These are phyloP conservation scores for Volvariella surrecta DNA, from an alignment of 1,284 basidiomycete species.

Conservation along the genomic window DNA sequence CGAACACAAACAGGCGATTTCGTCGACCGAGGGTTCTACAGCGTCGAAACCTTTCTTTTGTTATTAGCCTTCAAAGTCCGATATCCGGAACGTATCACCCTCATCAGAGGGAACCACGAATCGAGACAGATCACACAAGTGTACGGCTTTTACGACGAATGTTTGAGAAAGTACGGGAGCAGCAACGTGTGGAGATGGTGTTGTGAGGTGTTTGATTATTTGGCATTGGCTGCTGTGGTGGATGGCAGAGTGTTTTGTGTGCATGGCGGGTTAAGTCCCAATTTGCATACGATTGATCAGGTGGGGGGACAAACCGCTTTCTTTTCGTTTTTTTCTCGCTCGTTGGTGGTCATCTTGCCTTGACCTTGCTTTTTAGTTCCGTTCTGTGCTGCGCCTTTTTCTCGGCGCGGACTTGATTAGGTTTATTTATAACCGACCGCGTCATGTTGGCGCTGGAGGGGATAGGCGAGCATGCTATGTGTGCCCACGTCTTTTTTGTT, in stretches of 20 bases:
- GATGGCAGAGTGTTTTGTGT: slow-evolving; percentile 78
- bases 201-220: slow-evolving; percentile 97
- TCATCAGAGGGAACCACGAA: slow-evolving; percentile 98
- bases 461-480: too few species aligned
- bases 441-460: too few species aligned
- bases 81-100: slow-evolving; percentile 95
- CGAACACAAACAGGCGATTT: slow-evolving; percentile 67
- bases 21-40: slow-evolving; percentile 96
- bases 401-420: too few species aligned
- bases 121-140: slow-evolving; percentile 99
- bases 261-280: slow-evolving; percentile 89
- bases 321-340: too few species aligned
- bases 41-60: slow-evolving; percentile 94
- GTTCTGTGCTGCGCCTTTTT: too few species aligned
- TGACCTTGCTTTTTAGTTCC: too few species aligned
- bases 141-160: slow-evolving; percentile 99
- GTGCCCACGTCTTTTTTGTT: too few species aligned
- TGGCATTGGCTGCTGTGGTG: slow-evolving; percentile 90
- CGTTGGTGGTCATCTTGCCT: too few species aligned
- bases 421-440: too few species aligned
- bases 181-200: slow-evolving; percentile 98
- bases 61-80: slow-evolving; percentile 94
- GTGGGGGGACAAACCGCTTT: slow-evolving; percentile 32
- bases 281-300: slow-evolving; percentile 79
- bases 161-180: slow-evolving; percentile 92